Percentiles rank a stretch among this genome's conserved stretches.
These are phyloP conservation scores for Fraxinus excelsior DNA, from an alignment of 257 asterid species.

Conservation along the genomic window DNA sequence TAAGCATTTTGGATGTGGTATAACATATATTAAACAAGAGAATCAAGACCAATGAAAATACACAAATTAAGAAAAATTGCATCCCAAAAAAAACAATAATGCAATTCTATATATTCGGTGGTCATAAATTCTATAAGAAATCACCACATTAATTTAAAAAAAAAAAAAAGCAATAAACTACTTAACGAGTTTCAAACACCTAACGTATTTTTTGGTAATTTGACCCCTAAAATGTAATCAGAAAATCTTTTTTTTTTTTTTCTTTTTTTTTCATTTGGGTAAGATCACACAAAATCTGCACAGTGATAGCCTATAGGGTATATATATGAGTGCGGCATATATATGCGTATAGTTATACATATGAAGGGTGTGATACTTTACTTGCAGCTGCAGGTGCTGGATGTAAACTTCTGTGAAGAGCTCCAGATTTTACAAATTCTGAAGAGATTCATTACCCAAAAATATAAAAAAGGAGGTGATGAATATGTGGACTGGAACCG, in stretches of 20 bases:
- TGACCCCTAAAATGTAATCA: neutral
- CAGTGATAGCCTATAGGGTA: neutral
- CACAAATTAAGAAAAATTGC: neutral
- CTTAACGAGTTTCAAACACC: constrained; percentile 28
- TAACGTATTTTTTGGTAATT: neutral
- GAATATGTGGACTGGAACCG: neutral
- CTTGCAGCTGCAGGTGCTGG: constrained; percentile 29
- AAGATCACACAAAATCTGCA: constrained; percentile 17
- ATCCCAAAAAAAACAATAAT: neutral
- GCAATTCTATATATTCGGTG: constrained; percentile 12
- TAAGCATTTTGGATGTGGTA: neutral
- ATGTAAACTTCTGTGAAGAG: neutral
- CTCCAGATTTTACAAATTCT: constrained; percentile 1
- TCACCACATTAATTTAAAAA: constrained; percentile 14
- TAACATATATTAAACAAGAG: neutral
- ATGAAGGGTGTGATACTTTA: constrained; percentile 7
- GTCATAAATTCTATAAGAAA: neutral
- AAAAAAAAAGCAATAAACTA: constrained; percentile 11
- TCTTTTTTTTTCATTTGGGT: neutral
- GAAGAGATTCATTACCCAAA: constrained; percentile 2
- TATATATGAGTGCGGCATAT: no score
- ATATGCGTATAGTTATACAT: neutral
- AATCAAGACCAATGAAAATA: neutral
- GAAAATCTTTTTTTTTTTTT: no score
- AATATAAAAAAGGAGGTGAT: neutral